Percentiles rank a stretch among this genome's conserved stretches.
Evolutionary conservation across 2,329 filamentous ascomycete genomes (phyloP).

Genomic region (Colletotrichum chlorophyti): DNA sequence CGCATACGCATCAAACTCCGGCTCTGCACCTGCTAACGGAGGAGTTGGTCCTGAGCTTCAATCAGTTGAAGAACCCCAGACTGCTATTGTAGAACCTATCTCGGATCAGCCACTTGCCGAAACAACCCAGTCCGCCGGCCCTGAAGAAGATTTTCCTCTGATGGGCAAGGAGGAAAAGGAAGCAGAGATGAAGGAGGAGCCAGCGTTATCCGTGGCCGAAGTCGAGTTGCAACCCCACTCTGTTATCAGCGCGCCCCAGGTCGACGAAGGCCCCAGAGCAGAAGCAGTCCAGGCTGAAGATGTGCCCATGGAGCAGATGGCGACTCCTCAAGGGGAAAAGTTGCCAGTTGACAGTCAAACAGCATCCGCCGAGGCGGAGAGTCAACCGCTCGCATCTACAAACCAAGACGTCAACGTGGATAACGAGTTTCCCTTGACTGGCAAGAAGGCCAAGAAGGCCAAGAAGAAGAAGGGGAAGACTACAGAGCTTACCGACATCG

Average conservation of each 20-base stretch:
- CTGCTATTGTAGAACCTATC: background rate
- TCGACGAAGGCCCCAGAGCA: background rate
- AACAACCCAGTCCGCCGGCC: conserved; percentile 6
- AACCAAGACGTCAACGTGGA: conserved; percentile 22
- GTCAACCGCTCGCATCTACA: conserved; percentile 25
- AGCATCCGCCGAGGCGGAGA: conserved; percentile 20
- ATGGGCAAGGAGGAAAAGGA: conserved; percentile 21
- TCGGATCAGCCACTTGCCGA: background rate
- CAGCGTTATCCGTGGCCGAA: too few relatives aligned
- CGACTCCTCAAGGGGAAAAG: background rate
- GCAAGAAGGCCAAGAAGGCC: conserved; percentile 24
- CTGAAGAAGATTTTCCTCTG: conserved; percentile 29
- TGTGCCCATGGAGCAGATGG: background rate
- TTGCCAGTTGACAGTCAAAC: background rate
- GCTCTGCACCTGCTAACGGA: background rate
- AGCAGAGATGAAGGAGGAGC: conserved; percentile 9
- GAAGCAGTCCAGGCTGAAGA: background rate
- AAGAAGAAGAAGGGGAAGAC: conserved; percentile 22
- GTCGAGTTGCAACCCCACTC: conserved; percentile 14
- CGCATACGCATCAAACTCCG: background rate
- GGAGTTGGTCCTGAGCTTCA: conserved; percentile 16
- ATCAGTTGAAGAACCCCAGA: conserved; percentile 1
- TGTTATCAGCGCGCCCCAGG: background rate
- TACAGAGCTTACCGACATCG: conserved; percentile 22
- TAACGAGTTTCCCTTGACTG: conserved; percentile 21